Base-by-base conservation (phyloP, 106 monocot genomes). In the Amphibolis antarctica region DNA sequence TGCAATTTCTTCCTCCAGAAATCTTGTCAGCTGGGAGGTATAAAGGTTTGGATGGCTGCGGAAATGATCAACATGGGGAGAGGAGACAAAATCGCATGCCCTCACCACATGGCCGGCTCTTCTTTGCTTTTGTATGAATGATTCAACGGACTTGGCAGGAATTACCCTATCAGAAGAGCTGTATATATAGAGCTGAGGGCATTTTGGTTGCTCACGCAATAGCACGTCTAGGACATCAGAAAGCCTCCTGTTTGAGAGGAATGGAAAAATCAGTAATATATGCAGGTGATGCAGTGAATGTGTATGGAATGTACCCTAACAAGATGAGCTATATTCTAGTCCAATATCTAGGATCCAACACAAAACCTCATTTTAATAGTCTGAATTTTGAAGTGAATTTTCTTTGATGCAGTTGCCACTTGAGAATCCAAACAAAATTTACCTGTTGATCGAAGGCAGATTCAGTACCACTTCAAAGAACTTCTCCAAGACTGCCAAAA, bases 11-110 rank as follows among this genome's bases (percentile, higher is more conserved):
- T 86, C 84, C 30, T 84, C 89, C 30, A 96, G 36, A 57, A 96
- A 96, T 27, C 65, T 76, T 25, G 79, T 80, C 18, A 96, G 77
- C 51, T 89, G 83, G 43, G 89, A 77, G 44, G 81, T 61, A 53
- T 96, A 96, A 6, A 96, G 82, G n/a, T 47, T 58, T 12, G 89
- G 89, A 72, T 96, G 77, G 63, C 63, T 86, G 63, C 89, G 69
- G 64, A 82, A 96, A 76, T 96, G 94, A 60, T 96, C 94, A 19
- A 96, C 94, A 59, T 96, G 94, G 68, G 94, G 94, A 5, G 94
- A 86, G 28, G 79, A 81, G 46, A 81, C 65, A 52, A 89, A 96
- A 62, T 93, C 66, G 57, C 88, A 89, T 17, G 85, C 80, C 64
- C 77, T 85, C 28, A 93, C 88, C 36, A 70, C 71, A 43, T 81